These are phyloP conservation scores for Paramecium caudatum DNA, from an alignment of 73 alveolate genomes.

Conservation along the genomic window DNA sequence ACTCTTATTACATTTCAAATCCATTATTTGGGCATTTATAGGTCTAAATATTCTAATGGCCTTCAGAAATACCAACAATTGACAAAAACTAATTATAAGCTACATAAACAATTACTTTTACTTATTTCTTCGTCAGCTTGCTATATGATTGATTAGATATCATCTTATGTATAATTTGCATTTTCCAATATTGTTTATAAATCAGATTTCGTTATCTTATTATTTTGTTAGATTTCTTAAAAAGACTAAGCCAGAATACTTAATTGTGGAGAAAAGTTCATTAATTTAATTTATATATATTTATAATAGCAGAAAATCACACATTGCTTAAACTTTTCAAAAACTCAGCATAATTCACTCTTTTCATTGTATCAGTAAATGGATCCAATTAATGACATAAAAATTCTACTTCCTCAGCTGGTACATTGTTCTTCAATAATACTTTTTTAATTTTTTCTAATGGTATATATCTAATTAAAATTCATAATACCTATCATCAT, in stretches of 20 bases:
- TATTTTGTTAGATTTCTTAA: neutral
- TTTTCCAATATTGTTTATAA: slow-evolving; percentile 4
- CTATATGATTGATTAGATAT: neutral
- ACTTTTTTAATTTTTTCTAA: slow-evolving; percentile 73
- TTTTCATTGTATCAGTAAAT: slow-evolving; percentile 74
- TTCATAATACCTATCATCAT: slow-evolving; percentile 70
- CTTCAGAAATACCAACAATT: slow-evolving; percentile 11
- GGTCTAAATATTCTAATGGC: neutral
- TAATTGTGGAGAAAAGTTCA: slow-evolving; percentile 56
- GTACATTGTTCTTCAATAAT: slow-evolving; percentile 68
- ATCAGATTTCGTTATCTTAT: slow-evolving; percentile 1
- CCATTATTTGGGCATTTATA: slow-evolving; percentile 41
- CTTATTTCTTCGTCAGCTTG: slow-evolving; percentile 6
- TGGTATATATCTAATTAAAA: slow-evolving; percentile 61
- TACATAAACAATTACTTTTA: slow-evolving; percentile 12
- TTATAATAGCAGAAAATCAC: slow-evolving; percentile 16
- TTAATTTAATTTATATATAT: neutral
- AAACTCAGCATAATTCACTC: slow-evolving; percentile 74
- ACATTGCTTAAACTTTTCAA: slow-evolving; percentile 68
- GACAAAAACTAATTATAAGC: slow-evolving; percentile 55
- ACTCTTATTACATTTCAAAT: neutral
- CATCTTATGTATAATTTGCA: slow-evolving; percentile 10
- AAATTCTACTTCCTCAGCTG: slow-evolving; percentile 73
- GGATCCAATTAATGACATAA: slow-evolving; percentile 77
- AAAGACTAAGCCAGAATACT: slow-evolving; percentile 2